phyloP scores from a whole-genome alignment of 192 early-diverging fungal genomes.

The Gaertneriomyces sp. region DNA sequence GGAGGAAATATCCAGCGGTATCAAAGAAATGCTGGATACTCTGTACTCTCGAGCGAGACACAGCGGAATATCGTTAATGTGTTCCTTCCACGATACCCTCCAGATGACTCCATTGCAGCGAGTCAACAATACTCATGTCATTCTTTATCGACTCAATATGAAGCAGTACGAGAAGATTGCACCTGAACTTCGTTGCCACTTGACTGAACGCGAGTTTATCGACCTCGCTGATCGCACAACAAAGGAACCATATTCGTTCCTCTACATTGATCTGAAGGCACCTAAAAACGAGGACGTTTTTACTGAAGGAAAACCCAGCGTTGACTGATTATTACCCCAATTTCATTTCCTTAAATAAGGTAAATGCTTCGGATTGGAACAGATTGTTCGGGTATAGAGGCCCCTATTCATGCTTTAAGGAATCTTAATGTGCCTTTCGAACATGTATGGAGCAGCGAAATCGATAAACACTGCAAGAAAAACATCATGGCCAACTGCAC shows the following conservation, averaged over 20 bases:
- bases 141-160: constrained; percentile 8
- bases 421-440: background rate
- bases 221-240: background rate
- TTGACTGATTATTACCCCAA: too few relatives aligned
- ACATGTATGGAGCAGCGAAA: background rate
- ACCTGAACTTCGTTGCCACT: background rate
- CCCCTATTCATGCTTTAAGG: background rate
- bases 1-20: background rate
- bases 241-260: background rate
- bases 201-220: background rate
- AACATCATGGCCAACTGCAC: background rate
- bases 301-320: background rate
- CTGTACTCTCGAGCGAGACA: background rate
- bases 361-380: background rate
- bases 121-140: background rate
- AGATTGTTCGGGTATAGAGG: background rate
- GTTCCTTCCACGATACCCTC: background rate
- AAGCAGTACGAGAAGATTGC: constrained; percentile 2
- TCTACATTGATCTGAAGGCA: constrained; percentile 12
- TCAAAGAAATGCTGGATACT: background rate
- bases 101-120: constrained; percentile 7
- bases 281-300: background rate
- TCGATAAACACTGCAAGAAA: background rate
- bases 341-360: too few relatives aligned
- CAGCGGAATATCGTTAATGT: background rate